Conservation (phyloP, 225 moss, liverwort and hornwort genomes). For the Bryum argenteum region DNA sequence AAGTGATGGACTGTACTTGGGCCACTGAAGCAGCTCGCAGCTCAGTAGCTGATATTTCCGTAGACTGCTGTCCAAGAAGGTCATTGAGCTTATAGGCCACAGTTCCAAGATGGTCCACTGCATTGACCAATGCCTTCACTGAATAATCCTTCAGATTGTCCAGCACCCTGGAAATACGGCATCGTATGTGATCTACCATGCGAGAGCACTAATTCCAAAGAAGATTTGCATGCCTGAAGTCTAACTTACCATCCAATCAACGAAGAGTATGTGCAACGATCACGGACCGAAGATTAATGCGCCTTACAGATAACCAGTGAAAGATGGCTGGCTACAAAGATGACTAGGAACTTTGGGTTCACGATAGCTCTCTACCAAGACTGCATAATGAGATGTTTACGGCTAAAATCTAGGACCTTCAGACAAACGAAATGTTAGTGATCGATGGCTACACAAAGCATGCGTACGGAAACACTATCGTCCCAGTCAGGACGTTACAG, state of each 20-base stretch:
- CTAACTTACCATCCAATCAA: slow-evolving; percentile 12
- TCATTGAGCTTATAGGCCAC: slow-evolving; percentile 98
- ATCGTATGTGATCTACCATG: slow-evolving; percentile 6
- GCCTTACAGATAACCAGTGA: not conserved
- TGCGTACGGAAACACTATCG: slow-evolving; percentile 3
- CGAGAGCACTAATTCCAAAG: slow-evolving; percentile 16
- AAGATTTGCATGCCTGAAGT: slow-evolving; percentile 6
- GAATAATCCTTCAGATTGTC: slow-evolving; percentile 98
- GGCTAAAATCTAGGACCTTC: not conserved
- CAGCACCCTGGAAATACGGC: slow-evolving; percentile 63
- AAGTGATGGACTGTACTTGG: slow-evolving; percentile 51
- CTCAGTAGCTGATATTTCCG: slow-evolving; percentile 83
- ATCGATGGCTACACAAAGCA: slow-evolving; percentile 12
- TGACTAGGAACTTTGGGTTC: slow-evolving; percentile 1
- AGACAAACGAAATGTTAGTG: not conserved
- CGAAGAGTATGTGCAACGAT: slow-evolving; percentile 11
- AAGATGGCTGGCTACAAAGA: not conserved
- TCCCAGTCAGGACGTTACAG: slow-evolving; percentile 3
- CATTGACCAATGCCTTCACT: slow-evolving; percentile 96
- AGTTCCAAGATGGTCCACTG: slow-evolving; percentile 96
- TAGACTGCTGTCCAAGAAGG: slow-evolving; percentile 82
- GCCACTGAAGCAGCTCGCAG: slow-evolving; percentile 87
- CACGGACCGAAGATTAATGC: not conserved
- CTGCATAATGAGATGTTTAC: not conserved
- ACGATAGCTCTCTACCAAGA: not conserved